Percentiles rank a stretch among this genome's conserved stretches.
Evolutionary conservation across 1,139 yeast species (phyloP).

Genomic region (Zygoascus hellenicus): DNA sequence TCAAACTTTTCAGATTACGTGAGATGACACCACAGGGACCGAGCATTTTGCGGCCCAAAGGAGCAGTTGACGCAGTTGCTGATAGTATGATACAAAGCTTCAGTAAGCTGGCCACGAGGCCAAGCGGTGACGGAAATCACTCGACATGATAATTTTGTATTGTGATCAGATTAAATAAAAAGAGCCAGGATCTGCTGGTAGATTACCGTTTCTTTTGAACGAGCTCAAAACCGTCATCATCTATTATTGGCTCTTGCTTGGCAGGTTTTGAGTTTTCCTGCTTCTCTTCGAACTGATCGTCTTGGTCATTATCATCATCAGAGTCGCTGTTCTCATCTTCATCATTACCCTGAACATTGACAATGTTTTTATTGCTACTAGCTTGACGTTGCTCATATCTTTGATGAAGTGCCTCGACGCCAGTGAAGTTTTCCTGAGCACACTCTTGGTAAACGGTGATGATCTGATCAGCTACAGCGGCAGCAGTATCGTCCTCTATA

Average conservation of each 20-base stretch:
- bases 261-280: conserved; percentile 36
- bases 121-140: conserved; percentile 1
- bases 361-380: conserved; percentile 23
- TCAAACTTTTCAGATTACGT: conserved; percentile 56
- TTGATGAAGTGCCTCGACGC: conserved; percentile 54
- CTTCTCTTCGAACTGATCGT: conserved; percentile 40
- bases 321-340: conserved; percentile 42
- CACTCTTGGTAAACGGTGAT: conserved; percentile 65
- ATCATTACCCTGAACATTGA: conserved; percentile 42
- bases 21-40: conserved; percentile 40
- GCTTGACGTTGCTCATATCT: conserved; percentile 53
- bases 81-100: conserved; percentile 36
- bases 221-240: conserved; percentile 89
- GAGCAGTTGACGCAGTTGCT: conserved; percentile 51
- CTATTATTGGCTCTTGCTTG: conserved; percentile 59
- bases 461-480: conserved; percentile 62
- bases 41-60: conserved; percentile 35
- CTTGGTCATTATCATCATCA: conserved; percentile 37
- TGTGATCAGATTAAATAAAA: not conserved
- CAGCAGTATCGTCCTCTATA: conserved; percentile 78
- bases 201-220: conserved; percentile 47
- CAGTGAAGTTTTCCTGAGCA: conserved; percentile 43
- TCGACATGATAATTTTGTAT: not conserved
- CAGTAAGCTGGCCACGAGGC: conserved; percentile 19
- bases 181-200: not conserved